Evolutionary conservation across 768 basidiomycete genomes (phyloP).

Genomic region (Hygrocybe punicea): DNA sequence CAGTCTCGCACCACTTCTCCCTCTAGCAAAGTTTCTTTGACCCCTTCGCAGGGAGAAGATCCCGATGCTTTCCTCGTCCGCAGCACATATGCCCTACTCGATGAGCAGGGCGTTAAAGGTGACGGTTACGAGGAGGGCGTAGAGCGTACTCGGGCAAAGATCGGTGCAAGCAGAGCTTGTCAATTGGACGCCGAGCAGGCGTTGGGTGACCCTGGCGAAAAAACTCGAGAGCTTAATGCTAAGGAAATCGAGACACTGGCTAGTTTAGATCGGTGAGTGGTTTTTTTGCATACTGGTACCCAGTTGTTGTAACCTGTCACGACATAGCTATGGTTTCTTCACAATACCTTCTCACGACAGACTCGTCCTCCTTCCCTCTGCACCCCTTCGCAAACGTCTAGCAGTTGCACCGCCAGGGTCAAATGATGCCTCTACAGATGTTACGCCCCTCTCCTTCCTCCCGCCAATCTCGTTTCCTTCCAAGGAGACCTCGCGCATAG

Average conservation of each 20-base stretch:
- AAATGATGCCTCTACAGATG: slow-evolving; percentile 43
- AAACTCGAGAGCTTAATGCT: slow-evolving; percentile 61
- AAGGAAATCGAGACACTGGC: slow-evolving; percentile 70
- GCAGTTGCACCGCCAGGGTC: slow-evolving; percentile 45
- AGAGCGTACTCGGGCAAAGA: slow-evolving; percentile 82
- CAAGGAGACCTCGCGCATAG: slow-evolving; percentile 74
- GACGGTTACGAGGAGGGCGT: slow-evolving; percentile 94
- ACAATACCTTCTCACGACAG: slow-evolving; percentile 77
- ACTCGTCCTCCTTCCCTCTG: slow-evolving; percentile 63
- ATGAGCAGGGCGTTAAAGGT: slow-evolving; percentile 84
- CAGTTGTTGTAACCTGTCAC: slow-evolving; percentile 11
- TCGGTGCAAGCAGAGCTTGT: slow-evolving; percentile 52
- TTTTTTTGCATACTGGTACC: slow-evolving; percentile 12
- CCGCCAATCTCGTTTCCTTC: slow-evolving; percentile 46
- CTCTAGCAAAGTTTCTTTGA: slow-evolving; percentile 57
- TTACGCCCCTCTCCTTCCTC: slow-evolving; percentile 45
- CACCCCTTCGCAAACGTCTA: slow-evolving; percentile 61
- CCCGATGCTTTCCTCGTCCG: slow-evolving; percentile 79
- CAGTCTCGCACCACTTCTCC: slow-evolving; percentile 21
- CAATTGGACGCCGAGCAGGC: slow-evolving; percentile 58
- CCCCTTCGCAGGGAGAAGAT: slow-evolving; percentile 77
- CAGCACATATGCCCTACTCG: slow-evolving; percentile 86
- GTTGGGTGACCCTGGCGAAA: slow-evolving; percentile 56
- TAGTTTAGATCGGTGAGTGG: slow-evolving; percentile 80
- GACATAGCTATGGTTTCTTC: slow-evolving; percentile 87